Evolutionary conservation across 257 asterid genomes (phyloP).

Genomic region (Linderniella brevidens): DNA sequence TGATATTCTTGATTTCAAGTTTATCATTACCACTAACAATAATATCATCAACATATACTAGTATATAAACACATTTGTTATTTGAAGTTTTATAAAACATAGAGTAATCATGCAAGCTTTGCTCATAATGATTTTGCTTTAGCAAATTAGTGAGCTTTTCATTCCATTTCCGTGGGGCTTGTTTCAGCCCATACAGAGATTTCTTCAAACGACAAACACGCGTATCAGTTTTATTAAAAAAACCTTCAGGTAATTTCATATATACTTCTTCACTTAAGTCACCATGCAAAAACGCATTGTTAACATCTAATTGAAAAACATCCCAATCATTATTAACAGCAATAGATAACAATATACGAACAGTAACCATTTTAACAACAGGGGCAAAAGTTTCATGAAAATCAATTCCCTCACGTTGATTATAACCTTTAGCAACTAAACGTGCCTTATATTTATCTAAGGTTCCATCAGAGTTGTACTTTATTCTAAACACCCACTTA

Average conservation of each 20-base stretch:
- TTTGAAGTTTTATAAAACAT: neutral
- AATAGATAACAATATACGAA: neutral
- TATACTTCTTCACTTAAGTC: neutral
- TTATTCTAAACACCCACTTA: neutral
- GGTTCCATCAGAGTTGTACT: neutral
- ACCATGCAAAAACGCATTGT: neutral
- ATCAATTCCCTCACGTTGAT: neutral
- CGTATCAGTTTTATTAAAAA: neutral
- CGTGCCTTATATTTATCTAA: neutral
- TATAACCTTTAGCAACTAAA: neutral
- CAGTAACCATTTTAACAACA: neutral
- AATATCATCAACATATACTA: conserved; percentile 1
- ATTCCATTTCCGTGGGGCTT: neutral
- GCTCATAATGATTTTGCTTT: neutral
- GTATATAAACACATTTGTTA: neutral
- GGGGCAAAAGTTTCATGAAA: neutral
- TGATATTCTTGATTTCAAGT: neutral
- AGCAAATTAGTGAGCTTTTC: neutral
- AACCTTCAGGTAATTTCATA: neutral
- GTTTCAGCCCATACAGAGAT: neutral
- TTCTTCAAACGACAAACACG: neutral
- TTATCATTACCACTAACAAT: neutral
- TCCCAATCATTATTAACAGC: neutral
- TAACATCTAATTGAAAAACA: neutral
- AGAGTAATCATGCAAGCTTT: neutral